Base-by-base conservation (phyloP, 805 yeast genomes). In the Ogataea populi-albae region DNA sequence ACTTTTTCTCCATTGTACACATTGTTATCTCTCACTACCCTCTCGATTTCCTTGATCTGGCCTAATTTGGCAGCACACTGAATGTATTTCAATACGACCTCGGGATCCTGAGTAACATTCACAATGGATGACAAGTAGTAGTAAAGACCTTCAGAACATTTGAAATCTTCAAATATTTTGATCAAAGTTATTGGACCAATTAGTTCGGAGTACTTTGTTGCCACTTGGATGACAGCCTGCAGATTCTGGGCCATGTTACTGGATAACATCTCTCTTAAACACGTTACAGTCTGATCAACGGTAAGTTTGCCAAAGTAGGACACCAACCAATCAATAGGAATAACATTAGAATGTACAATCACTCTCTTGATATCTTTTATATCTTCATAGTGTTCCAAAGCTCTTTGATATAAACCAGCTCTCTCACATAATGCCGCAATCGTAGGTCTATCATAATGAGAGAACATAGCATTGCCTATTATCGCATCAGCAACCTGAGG, bases 401-500 rank as follows among this genome's bases (percentile, higher is more conserved):
- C 98, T 60, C 98, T 83, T 71, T 89, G 96, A 62, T 72, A 81
- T 47, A 93, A 73, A 14, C 97, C 98, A n/a, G 96, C 91, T 65
- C 87, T 87, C 66, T 93, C 99, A 63, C 96, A 80, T 48, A 94
- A 73, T 40, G 80, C 75, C 16, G 98, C 98, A 57, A 93, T 81
- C 23, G 94, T 82, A 52, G 94, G 88, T 52, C 86, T 84, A 63
- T 93, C 98, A 62, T 86, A 93, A 59, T 89, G 96, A 48, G 89
- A 79, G 68, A 94, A 93, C 86, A 93, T 91, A 42, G 81, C 80
- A 64, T 91, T 93, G 42, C 97, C 96, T 54, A 93, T 73, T 49
- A 93, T 93, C 15, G 99, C 99, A 65, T 93, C 98, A 27, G 98
- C 99, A 38, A 93, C 99, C 72, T 93, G 98, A 34, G 99, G 99